A percentile compares a stretch with the other conserved stretches of the same genome.
These are phyloP conservation scores for Teratosphaeriaceae sp. DNA, from an alignment of 2,329 filamentous ascomycete species.

Conservation along the genomic window DNA sequence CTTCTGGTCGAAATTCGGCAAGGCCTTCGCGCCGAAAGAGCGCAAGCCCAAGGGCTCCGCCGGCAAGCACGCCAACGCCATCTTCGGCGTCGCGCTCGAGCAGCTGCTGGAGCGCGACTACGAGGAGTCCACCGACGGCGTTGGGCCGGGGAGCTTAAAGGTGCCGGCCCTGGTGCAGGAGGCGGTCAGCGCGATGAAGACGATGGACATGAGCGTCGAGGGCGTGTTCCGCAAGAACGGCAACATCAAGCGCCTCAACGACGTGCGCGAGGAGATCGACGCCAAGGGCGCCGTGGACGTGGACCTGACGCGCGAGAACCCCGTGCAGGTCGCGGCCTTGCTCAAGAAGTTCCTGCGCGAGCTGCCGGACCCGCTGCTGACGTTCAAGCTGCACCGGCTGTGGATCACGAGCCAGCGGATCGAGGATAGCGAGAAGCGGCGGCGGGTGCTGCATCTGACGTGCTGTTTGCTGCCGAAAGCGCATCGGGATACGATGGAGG, in stretches of 20 bases:
- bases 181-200: constrained; percentile 87
- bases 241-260: constrained; percentile 89
- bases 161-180: constrained; percentile 96
- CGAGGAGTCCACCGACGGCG: constrained; percentile 94
- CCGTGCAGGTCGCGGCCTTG: constrained; percentile 87
- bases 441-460: constrained; percentile 79
- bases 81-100: constrained; percentile 87
- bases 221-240: constrained; percentile 99
- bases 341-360: constrained; percentile 94
- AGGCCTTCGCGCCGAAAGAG: constrained; percentile 59
- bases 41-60: constrained; percentile 79
- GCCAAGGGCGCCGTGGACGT: constrained; percentile 73
- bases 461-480: constrained; percentile 90
- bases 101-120: constrained; percentile 86
- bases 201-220: constrained; percentile 98
- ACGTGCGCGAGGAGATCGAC: constrained; percentile 80
- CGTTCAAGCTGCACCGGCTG: constrained; percentile 85
- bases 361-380: constrained; percentile 88
- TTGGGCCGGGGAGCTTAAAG: constrained; percentile 82
- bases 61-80: constrained; percentile 87
- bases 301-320: constrained; percentile 79
- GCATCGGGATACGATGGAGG: constrained; percentile 89
- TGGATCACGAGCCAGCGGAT: constrained; percentile 89
- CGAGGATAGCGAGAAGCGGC: constrained; percentile 69
- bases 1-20: constrained; percentile 98